Evolutionary conservation across 257 asterid genomes (phyloP), one percentile per base, ranked within the genome.

Genomic region (Cynanchum wilfordii): DNA sequence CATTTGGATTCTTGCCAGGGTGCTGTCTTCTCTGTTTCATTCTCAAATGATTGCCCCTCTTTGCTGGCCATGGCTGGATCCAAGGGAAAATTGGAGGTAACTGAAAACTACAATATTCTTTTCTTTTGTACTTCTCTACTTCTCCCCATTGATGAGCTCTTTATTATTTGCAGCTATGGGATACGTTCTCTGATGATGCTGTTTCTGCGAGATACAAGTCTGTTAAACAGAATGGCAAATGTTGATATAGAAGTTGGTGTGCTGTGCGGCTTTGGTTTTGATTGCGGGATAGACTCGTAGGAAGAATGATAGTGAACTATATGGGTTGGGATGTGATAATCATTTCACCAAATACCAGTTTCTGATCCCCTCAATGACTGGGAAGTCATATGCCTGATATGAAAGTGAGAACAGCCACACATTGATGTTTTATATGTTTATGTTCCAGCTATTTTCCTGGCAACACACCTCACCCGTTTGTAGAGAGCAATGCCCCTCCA

Each of bases 61-160:
- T 71, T 83, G 24, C 86, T 91, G 56, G 98, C 96, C 38, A 73
- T 90, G 6, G 97, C 97, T 79, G 98, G 98, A 66, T 85, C 98
- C 51, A 89, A 86, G 71, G 97, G 97, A 68, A 91, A 87, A 74
- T 76, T 91, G 80, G 80, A 89, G 88, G 98, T 90, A 66, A 51
- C 83, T 78, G 57, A 20, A 56, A 56, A 40, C 10, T 59, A 6
- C 17, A 13, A 9, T 52, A 7, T n/a, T 42, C 55, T 5, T n/a
- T 8, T n/a, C 30, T 27, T n/a, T 50, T 22, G n/a, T 27, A 27
- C 52, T 58, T 40, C 54, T 59, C 7, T 25, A 9, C n/a, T 36
- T 13, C 7, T 16, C 10, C 10, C 22, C 16, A 2, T 64, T 36
- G 25, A 36, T 16, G 27, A 64, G 17, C 22, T 64, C n/a, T 33